Evolutionary conservation across 2,329 filamentous ascomycete genomes (phyloP).

Genomic region (Aspergillus ochraceoroseus): DNA sequence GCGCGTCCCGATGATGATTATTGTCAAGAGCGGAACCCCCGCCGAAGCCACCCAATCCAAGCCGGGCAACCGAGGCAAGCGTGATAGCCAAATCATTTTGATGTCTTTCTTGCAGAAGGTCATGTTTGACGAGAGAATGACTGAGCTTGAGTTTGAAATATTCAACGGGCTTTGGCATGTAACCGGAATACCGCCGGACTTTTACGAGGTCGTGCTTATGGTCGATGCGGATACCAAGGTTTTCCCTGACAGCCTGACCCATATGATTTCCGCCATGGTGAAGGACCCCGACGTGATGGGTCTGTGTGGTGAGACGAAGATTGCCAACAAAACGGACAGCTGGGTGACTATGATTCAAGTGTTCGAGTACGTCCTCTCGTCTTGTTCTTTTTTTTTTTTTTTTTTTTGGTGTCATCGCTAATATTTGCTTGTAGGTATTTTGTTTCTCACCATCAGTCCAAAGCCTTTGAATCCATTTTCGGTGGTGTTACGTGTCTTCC

Average conservation of each 20-base stretch:
- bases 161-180: conserved; percentile 99
- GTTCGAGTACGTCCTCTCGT: conserved; percentile 61
- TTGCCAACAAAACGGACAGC: conserved; percentile 90
- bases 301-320: conserved; percentile 97
- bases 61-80: conserved; percentile 95
- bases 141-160: conserved; percentile 98
- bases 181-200: conserved; percentile 95
- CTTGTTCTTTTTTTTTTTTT: conserved; percentile 2
- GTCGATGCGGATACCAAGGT: conserved; percentile 99
- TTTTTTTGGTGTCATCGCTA: conserved; percentile 10
- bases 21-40: conserved; percentile 93
- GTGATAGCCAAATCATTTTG: conserved; percentile 96
- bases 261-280: conserved; percentile 99
- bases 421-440: conserved; percentile 60
- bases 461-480: conserved; percentile 97
- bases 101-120: conserved; percentile 99
- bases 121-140: conserved; percentile 99
- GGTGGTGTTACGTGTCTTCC: conserved; percentile 98
- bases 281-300: conserved; percentile 99
- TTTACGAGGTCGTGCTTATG: conserved; percentile 97
- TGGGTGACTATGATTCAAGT: conserved; percentile 99
- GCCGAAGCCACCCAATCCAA: conserved; percentile 77
- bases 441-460: conserved; percentile 93
- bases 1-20: conserved; percentile 92
- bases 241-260: conserved; percentile 94